Evolutionary conservation across 2,329 filamentous ascomycete species (phyloP).

Genomic region (Xylaria sp.): DNA sequence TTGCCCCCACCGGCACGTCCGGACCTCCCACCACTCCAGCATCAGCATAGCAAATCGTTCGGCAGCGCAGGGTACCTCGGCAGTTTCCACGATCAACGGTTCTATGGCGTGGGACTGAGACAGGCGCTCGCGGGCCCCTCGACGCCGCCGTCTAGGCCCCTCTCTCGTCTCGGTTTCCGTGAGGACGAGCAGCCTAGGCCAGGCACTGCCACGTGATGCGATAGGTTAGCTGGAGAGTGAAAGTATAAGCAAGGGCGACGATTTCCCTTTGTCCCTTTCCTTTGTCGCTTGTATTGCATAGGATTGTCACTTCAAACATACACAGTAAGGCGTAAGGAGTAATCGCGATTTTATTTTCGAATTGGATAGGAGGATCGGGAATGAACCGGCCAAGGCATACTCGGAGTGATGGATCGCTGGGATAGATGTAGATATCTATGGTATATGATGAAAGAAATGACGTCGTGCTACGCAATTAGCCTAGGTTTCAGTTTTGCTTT

Average conservation of each 20-base stretch:
- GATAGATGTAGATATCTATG: not conserved
- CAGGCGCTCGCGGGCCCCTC: conserved; percentile 39
- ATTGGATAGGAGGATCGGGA: not conserved
- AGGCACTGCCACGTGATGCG: conserved; percentile 31
- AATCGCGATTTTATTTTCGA: not conserved
- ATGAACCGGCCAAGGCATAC: not conserved
- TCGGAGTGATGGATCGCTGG: not conserved
- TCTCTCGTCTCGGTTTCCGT: conserved; percentile 20
- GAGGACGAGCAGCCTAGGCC: conserved; percentile 33
- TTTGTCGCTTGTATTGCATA: conserved; percentile 1
- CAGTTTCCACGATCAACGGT: conserved; percentile 46
- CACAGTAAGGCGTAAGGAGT: not conserved
- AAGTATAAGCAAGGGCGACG: not conserved
- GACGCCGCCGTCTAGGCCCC: conserved; percentile 32
- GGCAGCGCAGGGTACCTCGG: conserved; percentile 49
- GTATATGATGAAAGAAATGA: conserved; percentile 1
- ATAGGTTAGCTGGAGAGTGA: not conserved
- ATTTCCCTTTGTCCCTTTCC: not conserved
- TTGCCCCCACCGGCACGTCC: not conserved
- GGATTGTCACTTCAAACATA: not conserved
- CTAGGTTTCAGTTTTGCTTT: not conserved
- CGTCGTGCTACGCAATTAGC: conserved; percentile 1
- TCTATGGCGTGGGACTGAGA: conserved; percentile 43
- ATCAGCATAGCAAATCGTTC: conserved; percentile 44
- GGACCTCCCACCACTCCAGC: conserved; percentile 12